Evolutionary conservation across 768 basidiomycete species (phyloP), one percentile per base, ranked within the genome.

Genomic region (Hygrocybe coccinea): DNA sequence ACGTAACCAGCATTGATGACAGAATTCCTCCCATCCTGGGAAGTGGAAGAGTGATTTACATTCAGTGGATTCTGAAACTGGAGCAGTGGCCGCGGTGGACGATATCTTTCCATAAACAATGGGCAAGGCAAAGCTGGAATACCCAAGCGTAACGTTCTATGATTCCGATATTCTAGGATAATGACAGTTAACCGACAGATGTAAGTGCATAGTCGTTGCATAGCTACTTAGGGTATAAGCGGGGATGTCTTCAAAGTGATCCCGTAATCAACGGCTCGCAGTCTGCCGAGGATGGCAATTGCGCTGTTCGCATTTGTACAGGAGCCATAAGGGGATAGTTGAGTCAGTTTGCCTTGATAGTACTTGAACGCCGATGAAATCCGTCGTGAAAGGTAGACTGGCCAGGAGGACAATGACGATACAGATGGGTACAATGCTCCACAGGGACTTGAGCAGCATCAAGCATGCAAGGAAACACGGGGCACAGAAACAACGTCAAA

Each of bases 21-120:
- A 0, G 88, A 85, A 14, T 81, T 83, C 7, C 91, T 87, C 87
- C 82, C 83, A 84, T 68, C 83, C 83, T 49, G 62, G 60, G 5
- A 84, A 60, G 58, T 84, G 83, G n/a, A n/a, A 73, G 71, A 22
- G 22, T 46, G 11, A 17, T 54, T 24, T 11, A 9, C 12, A 35
- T 10, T 29, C 8, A 29, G 29, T 41, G 7, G 33, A 15, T n/a
- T 11, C 21, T 17, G 48, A 9, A 19, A 10, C 22, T 15, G 37
- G n/a, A 41, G 17, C 24, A 45, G 21, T n/a, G 39, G 14, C 19
- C 11, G 72, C 71, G 51, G 63, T 63, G 15, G 79, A 74, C 54
- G 91, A 91, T 60, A 0, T 84, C 84, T 62, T 84, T 78, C 89
- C 89, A 92, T 65, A 68, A 92, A 92, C 12, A 91, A 68, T 41